These are phyloP conservation scores for Aspergillus neotritici DNA, from an alignment of 2,329 filamentous ascomycete genomes.

Conservation along the genomic window DNA sequence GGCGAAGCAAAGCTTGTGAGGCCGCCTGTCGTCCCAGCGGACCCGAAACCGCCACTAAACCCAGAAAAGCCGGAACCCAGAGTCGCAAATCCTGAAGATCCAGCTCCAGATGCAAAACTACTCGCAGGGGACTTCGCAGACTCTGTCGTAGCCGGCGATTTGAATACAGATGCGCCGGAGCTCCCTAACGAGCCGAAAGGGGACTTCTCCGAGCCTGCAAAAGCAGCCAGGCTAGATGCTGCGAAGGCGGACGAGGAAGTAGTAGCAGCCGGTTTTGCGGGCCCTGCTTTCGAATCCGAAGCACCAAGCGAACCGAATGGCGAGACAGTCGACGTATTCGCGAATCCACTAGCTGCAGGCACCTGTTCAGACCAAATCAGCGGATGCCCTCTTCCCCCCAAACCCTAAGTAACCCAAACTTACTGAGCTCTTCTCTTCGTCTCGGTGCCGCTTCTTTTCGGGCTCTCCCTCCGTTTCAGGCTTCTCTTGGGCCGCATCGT, in stretches of 20 bases:
- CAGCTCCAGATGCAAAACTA: slow-evolving; percentile 29
- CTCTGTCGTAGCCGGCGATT: slow-evolving; percentile 20
- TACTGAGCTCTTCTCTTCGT: slow-evolving; percentile 32
- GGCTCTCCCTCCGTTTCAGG: slow-evolving; percentile 27
- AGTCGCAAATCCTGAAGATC: slow-evolving; percentile 34
- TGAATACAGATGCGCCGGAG: slow-evolving; percentile 41
- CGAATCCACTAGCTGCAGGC: slow-evolving; percentile 36
- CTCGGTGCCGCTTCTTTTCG: slow-evolving; percentile 42
- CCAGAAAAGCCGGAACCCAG: slow-evolving; percentile 34
- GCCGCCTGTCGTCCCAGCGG: slow-evolving; percentile 40
- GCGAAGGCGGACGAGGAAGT: slow-evolving; percentile 61
- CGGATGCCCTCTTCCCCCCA: not conserved
- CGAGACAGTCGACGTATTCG: slow-evolving; percentile 39
- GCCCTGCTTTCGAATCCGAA: slow-evolving; percentile 21
- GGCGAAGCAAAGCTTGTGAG: slow-evolving; percentile 67
- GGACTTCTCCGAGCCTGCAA: slow-evolving; percentile 56
- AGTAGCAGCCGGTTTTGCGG: slow-evolving; percentile 24
- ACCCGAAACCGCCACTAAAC: slow-evolving; percentile 46
- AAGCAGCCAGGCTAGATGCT: slow-evolving; percentile 61
- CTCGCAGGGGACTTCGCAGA: slow-evolving; percentile 17
- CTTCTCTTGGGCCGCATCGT: slow-evolving; percentile 12
- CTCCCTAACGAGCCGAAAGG: slow-evolving; percentile 57
- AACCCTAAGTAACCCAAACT: slow-evolving; percentile 12
- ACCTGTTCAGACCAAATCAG: slow-evolving; percentile 15
- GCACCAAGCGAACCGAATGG: slow-evolving; percentile 36